Conservation (phyloP, 2,329 filamentous ascomycete species). For the Xylaria sp. region DNA sequence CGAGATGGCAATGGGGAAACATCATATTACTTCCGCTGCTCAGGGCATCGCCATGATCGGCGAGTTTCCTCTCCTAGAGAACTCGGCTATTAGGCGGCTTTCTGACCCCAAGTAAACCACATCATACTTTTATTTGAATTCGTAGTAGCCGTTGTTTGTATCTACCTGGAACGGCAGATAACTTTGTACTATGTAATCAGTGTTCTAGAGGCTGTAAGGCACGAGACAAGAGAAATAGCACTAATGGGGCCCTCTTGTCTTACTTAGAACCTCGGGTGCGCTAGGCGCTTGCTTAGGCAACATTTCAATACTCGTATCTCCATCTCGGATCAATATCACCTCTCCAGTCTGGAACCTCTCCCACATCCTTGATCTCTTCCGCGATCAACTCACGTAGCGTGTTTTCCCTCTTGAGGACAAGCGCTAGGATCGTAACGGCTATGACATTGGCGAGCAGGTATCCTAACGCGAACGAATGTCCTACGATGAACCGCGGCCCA, state of each 20-base stretch:
- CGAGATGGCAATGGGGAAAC: constrained; percentile 52
- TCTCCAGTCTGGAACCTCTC: constrained; percentile 58
- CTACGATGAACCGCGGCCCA: constrained; percentile 67
- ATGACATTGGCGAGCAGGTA: constrained; percentile 65
- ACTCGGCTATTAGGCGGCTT: constrained; percentile 38
- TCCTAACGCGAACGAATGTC: constrained; percentile 69
- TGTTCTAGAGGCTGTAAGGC: neutral
- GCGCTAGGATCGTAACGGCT: constrained; percentile 59
- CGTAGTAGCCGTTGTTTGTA: neutral
- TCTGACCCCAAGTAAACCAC: constrained; percentile 18
- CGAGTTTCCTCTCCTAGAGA: constrained; percentile 41
- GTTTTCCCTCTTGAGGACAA: constrained; percentile 64
- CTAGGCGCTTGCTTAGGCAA: neutral
- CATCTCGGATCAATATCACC: constrained; percentile 69
- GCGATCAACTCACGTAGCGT: constrained; percentile 51
- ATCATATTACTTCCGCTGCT: constrained; percentile 32
- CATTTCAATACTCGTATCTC: constrained; percentile 63
- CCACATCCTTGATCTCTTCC: constrained; percentile 54
- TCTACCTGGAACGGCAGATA: neutral
- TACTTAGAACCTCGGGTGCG: neutral
- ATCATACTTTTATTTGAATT: neutral
- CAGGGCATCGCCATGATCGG: constrained; percentile 37
- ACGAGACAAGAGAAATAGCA: no score
- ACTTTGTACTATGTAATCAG: no score
- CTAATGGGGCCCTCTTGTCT: no score